Percentiles rank a stretch among this genome's conserved stretches.
Evolutionary conservation across 2,329 filamentous ascomycete genomes (phyloP).

Genomic region (Trichothecium roseum): DNA sequence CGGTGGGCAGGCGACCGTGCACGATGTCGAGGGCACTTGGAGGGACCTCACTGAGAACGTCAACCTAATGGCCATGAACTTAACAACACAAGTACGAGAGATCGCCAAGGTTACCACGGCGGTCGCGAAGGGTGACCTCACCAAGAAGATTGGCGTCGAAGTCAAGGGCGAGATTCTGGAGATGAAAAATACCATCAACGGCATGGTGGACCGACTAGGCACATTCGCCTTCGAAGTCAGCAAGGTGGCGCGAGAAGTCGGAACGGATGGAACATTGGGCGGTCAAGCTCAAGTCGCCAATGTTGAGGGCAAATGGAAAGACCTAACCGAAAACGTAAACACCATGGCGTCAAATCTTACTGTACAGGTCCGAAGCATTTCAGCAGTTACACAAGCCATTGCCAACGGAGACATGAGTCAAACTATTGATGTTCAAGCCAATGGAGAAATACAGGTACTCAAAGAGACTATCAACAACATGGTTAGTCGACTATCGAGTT

Average conservation of each 20-base stretch:
- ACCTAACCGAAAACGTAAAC: slow-evolving; percentile 85
- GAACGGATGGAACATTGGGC: slow-evolving; percentile 87
- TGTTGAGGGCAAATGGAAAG: slow-evolving; percentile 96
- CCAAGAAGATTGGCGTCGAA: slow-evolving; percentile 90
- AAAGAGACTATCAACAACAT: slow-evolving; percentile 99
- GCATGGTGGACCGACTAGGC: slow-evolving; percentile 94
- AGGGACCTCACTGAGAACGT: slow-evolving; percentile 90
- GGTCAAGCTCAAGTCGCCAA: slow-evolving; percentile 91
- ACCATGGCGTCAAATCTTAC: slow-evolving; percentile 62
- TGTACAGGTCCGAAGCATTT: slow-evolving; percentile 79
- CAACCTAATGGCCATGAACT: slow-evolving; percentile 97
- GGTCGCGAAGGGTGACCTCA: slow-evolving; percentile 87
- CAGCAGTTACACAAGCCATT: slow-evolving; percentile 87
- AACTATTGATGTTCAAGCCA: slow-evolving; percentile 90
- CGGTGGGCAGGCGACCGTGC: slow-evolving; percentile 88
- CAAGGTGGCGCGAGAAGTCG: slow-evolving; percentile 89
- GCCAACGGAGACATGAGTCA: slow-evolving; percentile 93
- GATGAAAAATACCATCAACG: slow-evolving; percentile 96
- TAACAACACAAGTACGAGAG: slow-evolving; percentile 94
- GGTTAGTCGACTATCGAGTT: slow-evolving; percentile 89
- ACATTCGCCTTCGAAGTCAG: slow-evolving; percentile 96
- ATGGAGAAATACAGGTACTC: slow-evolving; percentile 85
- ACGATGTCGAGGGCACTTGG: slow-evolving; percentile 96
- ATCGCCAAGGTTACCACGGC: slow-evolving; percentile 95
- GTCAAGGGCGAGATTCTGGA: slow-evolving; percentile 91